Percentiles rank a stretch among this genome's conserved stretches.
These are phyloP conservation scores for Vigna angularis DNA, from an alignment of 306 rosid genomes.

Conservation along the genomic window DNA sequence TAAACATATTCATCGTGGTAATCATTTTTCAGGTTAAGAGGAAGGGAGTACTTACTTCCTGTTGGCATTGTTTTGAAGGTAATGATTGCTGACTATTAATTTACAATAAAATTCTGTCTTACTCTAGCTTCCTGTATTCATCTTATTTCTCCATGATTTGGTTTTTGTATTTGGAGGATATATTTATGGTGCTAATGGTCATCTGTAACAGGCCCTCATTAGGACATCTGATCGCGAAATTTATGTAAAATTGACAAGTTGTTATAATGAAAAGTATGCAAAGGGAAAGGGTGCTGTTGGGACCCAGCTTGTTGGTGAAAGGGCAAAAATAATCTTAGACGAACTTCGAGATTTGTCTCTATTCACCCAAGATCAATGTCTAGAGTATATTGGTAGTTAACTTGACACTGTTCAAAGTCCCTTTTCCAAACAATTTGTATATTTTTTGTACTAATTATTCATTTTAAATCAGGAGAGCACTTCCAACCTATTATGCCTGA, in stretches of 20 bases:
- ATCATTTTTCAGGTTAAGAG: slow-evolving; percentile 73
- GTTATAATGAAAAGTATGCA: slow-evolving; percentile 62
- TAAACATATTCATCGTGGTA: slow-evolving; percentile 25
- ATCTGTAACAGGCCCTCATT: slow-evolving; percentile 74
- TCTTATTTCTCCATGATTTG: slow-evolving; percentile 5
- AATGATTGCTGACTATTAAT: slow-evolving; percentile 22
- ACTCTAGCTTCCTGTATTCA: neutral
- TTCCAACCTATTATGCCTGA: slow-evolving; percentile 74
- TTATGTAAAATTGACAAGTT: slow-evolving; percentile 71
- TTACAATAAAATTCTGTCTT: neutral
- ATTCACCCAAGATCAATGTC: slow-evolving; percentile 72
- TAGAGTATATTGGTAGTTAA: slow-evolving; percentile 76
- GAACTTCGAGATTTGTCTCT: slow-evolving; percentile 76
- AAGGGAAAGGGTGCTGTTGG: slow-evolving; percentile 87
- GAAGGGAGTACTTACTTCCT: slow-evolving; percentile 92
- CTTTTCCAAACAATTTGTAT: slow-evolving; percentile 15
- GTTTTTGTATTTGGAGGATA: slow-evolving; percentile 27
- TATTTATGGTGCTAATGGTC: slow-evolving; percentile 18
- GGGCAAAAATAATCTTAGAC: slow-evolving; percentile 83
- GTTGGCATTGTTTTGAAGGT: slow-evolving; percentile 92
- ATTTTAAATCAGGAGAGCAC: slow-evolving; percentile 66
- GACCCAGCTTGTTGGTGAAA: slow-evolving; percentile 85
- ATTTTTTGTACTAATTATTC: slow-evolving; percentile 42
- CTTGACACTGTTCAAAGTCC: slow-evolving; percentile 33
- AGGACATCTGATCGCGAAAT: slow-evolving; percentile 82